Percentiles rank a stretch among this genome's conserved stretches.
Conservation (phyloP, 75 land plant genomes). For the Chamaecyparis obtusa region DNA sequence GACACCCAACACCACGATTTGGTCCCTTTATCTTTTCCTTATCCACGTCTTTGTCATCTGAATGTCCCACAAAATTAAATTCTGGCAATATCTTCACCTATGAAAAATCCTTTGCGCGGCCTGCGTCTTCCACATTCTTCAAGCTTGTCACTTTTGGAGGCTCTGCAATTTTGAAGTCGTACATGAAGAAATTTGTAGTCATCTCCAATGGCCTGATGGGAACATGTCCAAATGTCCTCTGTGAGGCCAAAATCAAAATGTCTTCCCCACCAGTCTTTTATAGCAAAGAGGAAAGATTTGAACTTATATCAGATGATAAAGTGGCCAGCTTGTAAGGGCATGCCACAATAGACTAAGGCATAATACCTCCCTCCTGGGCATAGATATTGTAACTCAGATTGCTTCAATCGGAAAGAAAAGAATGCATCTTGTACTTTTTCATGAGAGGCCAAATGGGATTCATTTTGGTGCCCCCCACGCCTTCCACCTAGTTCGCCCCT, state of each 20-base stretch:
- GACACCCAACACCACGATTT: too few species aligned
- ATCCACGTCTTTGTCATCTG: too few species aligned
- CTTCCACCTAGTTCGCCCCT: too few species aligned
- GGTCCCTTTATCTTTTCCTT: too few species aligned
- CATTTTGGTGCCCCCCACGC: too few species aligned
- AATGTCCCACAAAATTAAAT: too few species aligned
- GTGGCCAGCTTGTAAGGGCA: slow-evolving; percentile 6
- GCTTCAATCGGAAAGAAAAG: slow-evolving; percentile 24
- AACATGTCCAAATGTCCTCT: slow-evolving; percentile 23
- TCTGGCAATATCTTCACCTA: too few species aligned
- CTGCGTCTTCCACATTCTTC: too few species aligned
- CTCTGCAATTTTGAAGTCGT: slow-evolving; percentile 60
- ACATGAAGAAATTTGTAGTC: slow-evolving; percentile 42
- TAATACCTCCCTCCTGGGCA: too few species aligned
- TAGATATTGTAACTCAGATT: slow-evolving; percentile 43
- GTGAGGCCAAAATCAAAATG: slow-evolving; percentile 13
- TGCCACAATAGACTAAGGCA: neutral
- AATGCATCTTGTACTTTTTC: neutral
- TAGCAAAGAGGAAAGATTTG: neutral
- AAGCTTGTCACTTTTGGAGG: too few species aligned
- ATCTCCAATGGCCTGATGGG: slow-evolving; percentile 59
- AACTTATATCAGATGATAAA: neutral
- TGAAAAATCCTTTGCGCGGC: too few species aligned
- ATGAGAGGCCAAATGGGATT: too few species aligned
- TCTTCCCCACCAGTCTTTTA: neutral